Percentiles rank a stretch among this genome's conserved stretches.
These are phyloP conservation scores for Acanthamoeba lenticulata DNA, from an alignment of 208 protist genomes.

Conservation along the genomic window DNA sequence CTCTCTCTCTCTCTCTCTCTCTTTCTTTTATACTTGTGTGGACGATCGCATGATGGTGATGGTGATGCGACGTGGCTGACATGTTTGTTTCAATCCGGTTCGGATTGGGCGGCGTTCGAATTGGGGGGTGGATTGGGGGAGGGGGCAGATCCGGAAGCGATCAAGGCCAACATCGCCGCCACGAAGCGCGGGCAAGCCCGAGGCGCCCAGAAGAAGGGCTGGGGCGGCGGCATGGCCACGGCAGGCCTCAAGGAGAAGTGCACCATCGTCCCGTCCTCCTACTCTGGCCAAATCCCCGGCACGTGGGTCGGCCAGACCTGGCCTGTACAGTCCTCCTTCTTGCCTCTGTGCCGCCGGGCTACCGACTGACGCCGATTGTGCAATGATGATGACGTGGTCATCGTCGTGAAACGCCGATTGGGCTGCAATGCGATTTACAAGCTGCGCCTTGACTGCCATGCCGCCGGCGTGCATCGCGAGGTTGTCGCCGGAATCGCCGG, in stretches of 20 bases:
- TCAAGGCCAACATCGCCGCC: background rate
- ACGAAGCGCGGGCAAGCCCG: background rate
- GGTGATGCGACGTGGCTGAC: too few relatives aligned
- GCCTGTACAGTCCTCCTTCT: background rate
- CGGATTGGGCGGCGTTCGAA: background rate
- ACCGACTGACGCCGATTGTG: background rate
- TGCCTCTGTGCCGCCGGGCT: background rate
- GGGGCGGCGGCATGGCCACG: background rate
- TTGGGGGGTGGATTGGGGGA: background rate
- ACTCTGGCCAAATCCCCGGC: background rate
- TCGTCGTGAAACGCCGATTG: too few relatives aligned
- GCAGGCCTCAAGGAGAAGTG: background rate
- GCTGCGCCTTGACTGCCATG: background rate
- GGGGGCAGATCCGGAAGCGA: background rate
- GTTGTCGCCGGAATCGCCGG: slow-evolving; percentile 8
- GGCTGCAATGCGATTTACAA: too few relatives aligned
- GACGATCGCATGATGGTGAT: too few relatives aligned
- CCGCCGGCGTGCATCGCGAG: background rate
- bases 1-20: background rate
- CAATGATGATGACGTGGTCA: too few relatives aligned
- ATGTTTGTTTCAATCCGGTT: too few relatives aligned
- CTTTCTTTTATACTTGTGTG: too few relatives aligned
- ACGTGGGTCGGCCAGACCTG: background rate
- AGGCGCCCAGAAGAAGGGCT: background rate
- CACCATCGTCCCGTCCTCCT: background rate